Evolutionary conservation across 2,329 filamentous ascomycete species (phyloP).

Genomic region (Sporothrix variecibatus): DNA sequence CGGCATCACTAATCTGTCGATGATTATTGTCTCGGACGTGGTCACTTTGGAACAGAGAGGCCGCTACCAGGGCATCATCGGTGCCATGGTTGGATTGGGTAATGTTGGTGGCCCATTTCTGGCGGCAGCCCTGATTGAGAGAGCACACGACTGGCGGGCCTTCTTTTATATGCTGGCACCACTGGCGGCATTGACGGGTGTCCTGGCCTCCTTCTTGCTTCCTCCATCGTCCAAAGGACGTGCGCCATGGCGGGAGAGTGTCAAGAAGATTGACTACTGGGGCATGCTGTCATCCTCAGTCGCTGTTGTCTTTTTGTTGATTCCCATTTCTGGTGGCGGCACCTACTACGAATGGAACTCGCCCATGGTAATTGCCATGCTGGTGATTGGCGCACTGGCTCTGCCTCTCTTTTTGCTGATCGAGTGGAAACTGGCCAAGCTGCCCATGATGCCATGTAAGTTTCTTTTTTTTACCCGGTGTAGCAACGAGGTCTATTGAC

Average conservation of each 20-base stretch:
- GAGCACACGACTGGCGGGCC: slow-evolving; percentile 43
- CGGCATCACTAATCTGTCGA: slow-evolving; percentile 59
- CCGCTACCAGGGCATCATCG: slow-evolving; percentile 52
- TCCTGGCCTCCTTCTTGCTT: slow-evolving; percentile 43
- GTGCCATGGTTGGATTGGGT: slow-evolving; percentile 44
- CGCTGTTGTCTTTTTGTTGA: slow-evolving; percentile 60
- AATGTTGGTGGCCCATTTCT: slow-evolving; percentile 48
- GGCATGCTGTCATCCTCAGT: slow-evolving; percentile 57
- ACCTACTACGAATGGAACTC: slow-evolving; percentile 59
- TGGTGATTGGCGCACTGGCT: slow-evolving; percentile 36
- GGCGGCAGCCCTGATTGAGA: slow-evolving; percentile 42
- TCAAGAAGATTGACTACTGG: slow-evolving; percentile 60
- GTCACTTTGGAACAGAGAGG: slow-evolving; percentile 61
- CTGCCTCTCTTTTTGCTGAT: slow-evolving; percentile 25
- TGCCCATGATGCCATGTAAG: slow-evolving; percentile 30
- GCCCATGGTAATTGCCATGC: slow-evolving; percentile 61
- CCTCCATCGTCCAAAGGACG: slow-evolving; percentile 37
- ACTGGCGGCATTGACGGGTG: slow-evolving; percentile 45
- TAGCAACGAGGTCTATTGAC: no score
- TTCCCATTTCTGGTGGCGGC: slow-evolving; percentile 61
- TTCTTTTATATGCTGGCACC: slow-evolving; percentile 54
- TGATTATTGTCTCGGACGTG: slow-evolving; percentile 64
- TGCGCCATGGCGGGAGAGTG: slow-evolving; percentile 41
- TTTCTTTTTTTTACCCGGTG: not conserved
- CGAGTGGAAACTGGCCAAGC: slow-evolving; percentile 26